phyloP scores from a whole-genome alignment of 2,329 filamentous ascomycete genomes.

The Phialocephala sp. region DNA sequence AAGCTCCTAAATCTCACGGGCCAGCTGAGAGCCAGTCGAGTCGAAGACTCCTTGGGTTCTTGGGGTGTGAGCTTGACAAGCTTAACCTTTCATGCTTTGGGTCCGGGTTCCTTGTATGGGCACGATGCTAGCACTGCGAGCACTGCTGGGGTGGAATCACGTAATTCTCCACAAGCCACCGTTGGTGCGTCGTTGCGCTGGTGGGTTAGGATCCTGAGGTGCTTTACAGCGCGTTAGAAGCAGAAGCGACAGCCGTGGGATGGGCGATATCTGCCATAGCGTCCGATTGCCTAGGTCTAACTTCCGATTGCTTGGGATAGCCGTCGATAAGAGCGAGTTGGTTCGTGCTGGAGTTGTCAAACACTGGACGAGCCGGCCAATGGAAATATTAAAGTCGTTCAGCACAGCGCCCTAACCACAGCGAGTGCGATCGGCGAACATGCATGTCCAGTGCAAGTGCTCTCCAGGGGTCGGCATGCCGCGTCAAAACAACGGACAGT shows the following conservation, averaged over 20 bases:
- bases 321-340: background rate
- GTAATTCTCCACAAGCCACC: conserved; percentile 14
- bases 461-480: background rate
- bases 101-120: background rate
- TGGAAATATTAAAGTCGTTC: conserved; percentile 4
- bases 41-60: background rate
- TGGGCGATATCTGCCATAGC: background rate
- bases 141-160: conserved; percentile 11
- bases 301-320: background rate
- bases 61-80: background rate
- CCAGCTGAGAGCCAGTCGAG: conserved; percentile 12
- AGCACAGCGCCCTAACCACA: background rate
- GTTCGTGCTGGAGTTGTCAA: background rate
- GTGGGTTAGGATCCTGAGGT: conserved; percentile 4
- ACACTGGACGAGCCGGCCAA: background rate
- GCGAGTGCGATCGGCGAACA: background rate
- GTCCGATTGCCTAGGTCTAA: background rate
- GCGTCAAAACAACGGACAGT: background rate
- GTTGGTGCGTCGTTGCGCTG: conserved; percentile 6
- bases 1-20: conserved; percentile 7
- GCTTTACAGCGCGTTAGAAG: background rate
- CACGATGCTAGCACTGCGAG: conserved; percentile 1
- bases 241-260: background rate
- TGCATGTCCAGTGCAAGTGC: background rate
- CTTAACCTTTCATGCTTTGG: background rate